Base-by-base conservation (phyloP, 176 grass and related monocot genomes). In the Oryza officinalis region DNA sequence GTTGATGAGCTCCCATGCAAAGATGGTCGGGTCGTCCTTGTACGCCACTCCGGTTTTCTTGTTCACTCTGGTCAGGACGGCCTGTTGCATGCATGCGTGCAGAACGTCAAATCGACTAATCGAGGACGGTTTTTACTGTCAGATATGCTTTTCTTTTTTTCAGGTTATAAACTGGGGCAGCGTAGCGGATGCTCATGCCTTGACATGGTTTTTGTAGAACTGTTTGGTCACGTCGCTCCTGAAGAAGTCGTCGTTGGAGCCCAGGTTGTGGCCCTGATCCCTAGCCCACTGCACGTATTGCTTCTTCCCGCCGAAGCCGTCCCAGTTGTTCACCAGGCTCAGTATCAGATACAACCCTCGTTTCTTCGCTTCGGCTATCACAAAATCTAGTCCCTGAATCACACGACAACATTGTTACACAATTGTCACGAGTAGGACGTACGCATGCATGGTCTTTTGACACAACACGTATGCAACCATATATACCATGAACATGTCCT, bases 1-100 rank as follows among this genome's bases (percentile, higher is more conserved):
- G 52, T 97, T 94, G 73, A 92, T 92, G 31, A 97, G 92, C 76
- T 97, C 94, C 94, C 94, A 97, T 22, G 92, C 86, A 65, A 97
- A 92, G 83, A 94, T 92, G 38, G 78, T 88, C 0, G 92, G 88
- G 13, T 97, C 92, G 35, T 94, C 95, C 37, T 91, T 94, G 83
- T 97, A 94, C 22, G 84, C 84, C 49, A 89, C 69, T 52, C 90
- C 84, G 11, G 88, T 94, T 20, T 92, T 57, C 47, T 74, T 91
- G 85, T 97, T 97, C 0, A 92, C 86, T 54, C 92, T 81, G 0
- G 86, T 91, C 2, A 97, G 81, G 22, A 94, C 67, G 0, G 74
- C 69, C 94, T 94, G 77, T 57, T 80, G 4, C 52, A 11, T 35
- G 9, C 14, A 74, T 15, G 20, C 27, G 11, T 13, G 47, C 14